A percentile compares a stretch with the other conserved stretches of the same genome.
phyloP scores from a whole-genome alignment of 2,329 filamentous ascomycete species.

The Fonsecaea nubica region DNA sequence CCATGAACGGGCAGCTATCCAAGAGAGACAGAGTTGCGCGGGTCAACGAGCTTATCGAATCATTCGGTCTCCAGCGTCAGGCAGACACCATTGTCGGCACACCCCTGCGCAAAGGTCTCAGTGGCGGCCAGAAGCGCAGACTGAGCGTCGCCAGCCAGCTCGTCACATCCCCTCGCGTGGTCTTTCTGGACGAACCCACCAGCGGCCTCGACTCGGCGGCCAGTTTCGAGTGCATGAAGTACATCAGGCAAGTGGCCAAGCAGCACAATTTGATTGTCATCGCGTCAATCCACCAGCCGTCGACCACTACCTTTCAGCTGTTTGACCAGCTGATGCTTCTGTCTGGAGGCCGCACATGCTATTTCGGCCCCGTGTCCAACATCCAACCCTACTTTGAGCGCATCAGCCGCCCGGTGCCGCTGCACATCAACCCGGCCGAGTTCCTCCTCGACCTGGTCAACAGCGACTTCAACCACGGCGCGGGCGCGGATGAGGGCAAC shows the following conservation, averaged over 20 bases:
- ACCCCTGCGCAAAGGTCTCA: conserved; percentile 80
- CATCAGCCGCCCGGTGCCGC: conserved; percentile 68
- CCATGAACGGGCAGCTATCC: conserved; percentile 59
- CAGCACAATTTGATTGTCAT: conserved; percentile 71
- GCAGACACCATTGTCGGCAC: conserved; percentile 78
- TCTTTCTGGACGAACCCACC: conserved; percentile 85
- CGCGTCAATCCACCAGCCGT: conserved; percentile 85
- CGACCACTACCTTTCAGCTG: conserved; percentile 76
- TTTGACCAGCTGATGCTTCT: conserved; percentile 81
- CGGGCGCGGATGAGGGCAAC: conserved; percentile 51
- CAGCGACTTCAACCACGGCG: conserved; percentile 70
- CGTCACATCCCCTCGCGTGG: conserved; percentile 77
- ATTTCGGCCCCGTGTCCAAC: conserved; percentile 69
- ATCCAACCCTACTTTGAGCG: conserved; percentile 69
- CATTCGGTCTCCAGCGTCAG: conserved; percentile 76
- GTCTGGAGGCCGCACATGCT: conserved; percentile 72
- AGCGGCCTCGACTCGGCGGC: conserved; percentile 81
- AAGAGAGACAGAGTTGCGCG: conserved; percentile 66
- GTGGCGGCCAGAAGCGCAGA: conserved; percentile 82
- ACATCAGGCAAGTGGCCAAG: conserved; percentile 70
- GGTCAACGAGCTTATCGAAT: conserved; percentile 69
- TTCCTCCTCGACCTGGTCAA: conserved; percentile 80
- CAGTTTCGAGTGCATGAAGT: conserved; percentile 77
- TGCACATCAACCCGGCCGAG: conserved; percentile 79
- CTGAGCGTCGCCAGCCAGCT: conserved; percentile 81